Conservation (phyloP, 257 asterid species). For the Solanum infundibuliforme region DNA sequence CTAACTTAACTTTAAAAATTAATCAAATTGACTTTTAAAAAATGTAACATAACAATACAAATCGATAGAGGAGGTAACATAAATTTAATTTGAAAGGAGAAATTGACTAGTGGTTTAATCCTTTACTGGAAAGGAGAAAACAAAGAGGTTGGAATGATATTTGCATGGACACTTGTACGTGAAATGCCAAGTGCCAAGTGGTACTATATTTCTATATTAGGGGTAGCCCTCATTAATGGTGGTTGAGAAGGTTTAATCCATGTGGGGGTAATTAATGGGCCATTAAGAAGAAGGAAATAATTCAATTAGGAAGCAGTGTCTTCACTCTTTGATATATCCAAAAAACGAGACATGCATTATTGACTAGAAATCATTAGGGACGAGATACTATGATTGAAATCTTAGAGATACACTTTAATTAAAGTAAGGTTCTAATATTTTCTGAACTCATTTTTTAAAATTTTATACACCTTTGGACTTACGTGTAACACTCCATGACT, state of each 20-base stretch:
- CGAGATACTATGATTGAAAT: too few species aligned
- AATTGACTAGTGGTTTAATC: not conserved
- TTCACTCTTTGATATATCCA: not conserved
- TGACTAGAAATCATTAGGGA: too few species aligned
- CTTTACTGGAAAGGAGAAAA: not conserved
- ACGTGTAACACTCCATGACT: fast-evolving
- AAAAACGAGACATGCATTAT: not conserved
- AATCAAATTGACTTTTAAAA: too few species aligned
- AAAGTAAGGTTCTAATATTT: too few species aligned
- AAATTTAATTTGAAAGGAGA: not conserved
- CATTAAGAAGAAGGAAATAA: not conserved
- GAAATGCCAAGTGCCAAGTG: too few species aligned
- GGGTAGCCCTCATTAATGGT: not conserved
- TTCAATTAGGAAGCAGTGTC: not conserved
- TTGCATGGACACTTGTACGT: too few species aligned
- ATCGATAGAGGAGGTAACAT: too few species aligned
- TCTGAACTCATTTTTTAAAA: too few species aligned
- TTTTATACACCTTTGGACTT: too few species aligned
- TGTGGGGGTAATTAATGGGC: not conserved
- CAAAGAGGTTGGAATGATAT: not conserved
- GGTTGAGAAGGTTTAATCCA: not conserved
- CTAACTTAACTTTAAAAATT: too few species aligned
- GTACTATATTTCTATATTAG: not conserved
- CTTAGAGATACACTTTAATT: too few species aligned
- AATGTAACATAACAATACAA: too few species aligned